These are phyloP conservation scores for Fusarium nodosum DNA, from an alignment of 2,329 filamentous ascomycete genomes.

Conservation along the genomic window DNA sequence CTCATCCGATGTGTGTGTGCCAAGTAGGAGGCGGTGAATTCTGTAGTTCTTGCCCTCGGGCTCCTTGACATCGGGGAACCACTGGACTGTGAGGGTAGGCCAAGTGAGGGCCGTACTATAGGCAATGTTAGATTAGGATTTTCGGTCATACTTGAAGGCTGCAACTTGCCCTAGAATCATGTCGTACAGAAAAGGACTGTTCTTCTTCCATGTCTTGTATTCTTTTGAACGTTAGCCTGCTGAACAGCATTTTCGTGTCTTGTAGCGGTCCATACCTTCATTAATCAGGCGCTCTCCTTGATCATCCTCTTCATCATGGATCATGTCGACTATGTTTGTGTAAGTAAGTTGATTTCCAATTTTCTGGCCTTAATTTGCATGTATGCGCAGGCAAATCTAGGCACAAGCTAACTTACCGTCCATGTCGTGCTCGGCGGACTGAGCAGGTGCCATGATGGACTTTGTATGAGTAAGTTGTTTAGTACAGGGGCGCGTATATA, in stretches of 20 bases:
- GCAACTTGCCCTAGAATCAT: constrained; percentile 84
- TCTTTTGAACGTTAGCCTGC: constrained; percentile 65
- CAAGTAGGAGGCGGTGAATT: constrained; percentile 89
- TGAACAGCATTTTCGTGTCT: background rate
- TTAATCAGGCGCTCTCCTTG: constrained; percentile 91
- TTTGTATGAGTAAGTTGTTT: background rate
- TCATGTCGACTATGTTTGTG: constrained; percentile 54
- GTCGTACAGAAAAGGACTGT: constrained; percentile 97
- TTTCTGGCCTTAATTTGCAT: constrained; percentile 11
- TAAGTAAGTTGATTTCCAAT: constrained; percentile 10
- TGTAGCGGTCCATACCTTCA: constrained; percentile 71
- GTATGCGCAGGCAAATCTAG: constrained; percentile 24
- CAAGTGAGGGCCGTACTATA: constrained; percentile 87
- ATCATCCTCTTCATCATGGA: constrained; percentile 77
- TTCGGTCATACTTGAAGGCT: background rate
- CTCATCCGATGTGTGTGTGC: constrained; percentile 91
- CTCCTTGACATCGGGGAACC: constrained; percentile 95
- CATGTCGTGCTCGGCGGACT: constrained; percentile 54
- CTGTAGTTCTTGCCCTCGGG: constrained; percentile 88
- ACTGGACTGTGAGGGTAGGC: constrained; percentile 97
- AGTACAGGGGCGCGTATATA: background rate
- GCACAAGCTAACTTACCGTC: constrained; percentile 52
- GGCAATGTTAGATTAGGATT: constrained; percentile 13
- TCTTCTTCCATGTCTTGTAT: constrained; percentile 99
- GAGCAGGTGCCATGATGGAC: constrained; percentile 55